Percentiles rank a stretch among this genome's conserved stretches.
phyloP scores from a whole-genome alignment of 2,329 filamentous ascomycete species.

The Penicillium sp. region DNA sequence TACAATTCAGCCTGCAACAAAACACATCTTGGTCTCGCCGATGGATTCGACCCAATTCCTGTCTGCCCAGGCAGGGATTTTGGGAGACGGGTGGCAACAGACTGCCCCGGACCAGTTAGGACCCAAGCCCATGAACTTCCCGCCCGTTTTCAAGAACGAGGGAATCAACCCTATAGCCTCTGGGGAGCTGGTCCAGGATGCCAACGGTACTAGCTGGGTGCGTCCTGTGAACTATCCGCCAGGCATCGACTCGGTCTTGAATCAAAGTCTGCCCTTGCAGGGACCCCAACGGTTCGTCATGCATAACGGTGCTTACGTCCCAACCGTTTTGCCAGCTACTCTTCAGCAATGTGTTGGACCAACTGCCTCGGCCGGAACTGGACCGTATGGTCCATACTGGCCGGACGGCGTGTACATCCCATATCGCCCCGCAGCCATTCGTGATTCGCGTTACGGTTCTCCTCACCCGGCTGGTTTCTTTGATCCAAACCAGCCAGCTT shows the following conservation, averaged over 20 bases:
- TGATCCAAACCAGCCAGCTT: constrained; percentile 35
- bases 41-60: constrained; percentile 47
- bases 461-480: constrained; percentile 33
- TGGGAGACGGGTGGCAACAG: constrained; percentile 40
- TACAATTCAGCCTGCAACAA: constrained; percentile 72
- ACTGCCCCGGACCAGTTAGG: constrained; percentile 35
- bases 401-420: constrained; percentile 65
- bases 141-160: constrained; percentile 45
- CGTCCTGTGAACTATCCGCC: constrained; percentile 51
- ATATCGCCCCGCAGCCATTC: constrained; percentile 61
- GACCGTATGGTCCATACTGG: constrained; percentile 65
- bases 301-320: constrained; percentile 56
- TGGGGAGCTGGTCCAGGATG: constrained; percentile 37
- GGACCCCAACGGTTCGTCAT: constrained; percentile 45
- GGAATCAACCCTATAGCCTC: constrained; percentile 30
- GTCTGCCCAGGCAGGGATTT: constrained; percentile 37
- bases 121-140: constrained; percentile 43
- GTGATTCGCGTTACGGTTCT: constrained; percentile 54
- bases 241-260: constrained; percentile 64
- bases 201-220: constrained; percentile 47
- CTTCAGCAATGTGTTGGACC: constrained; percentile 62
- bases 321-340: constrained; percentile 62
- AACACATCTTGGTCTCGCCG: constrained; percentile 78
- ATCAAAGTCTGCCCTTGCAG: constrained; percentile 57
- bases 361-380: constrained; percentile 60